phyloP scores from a whole-genome alignment of 2,329 filamentous ascomycete genomes.

The Arthroderma uncinatum region DNA sequence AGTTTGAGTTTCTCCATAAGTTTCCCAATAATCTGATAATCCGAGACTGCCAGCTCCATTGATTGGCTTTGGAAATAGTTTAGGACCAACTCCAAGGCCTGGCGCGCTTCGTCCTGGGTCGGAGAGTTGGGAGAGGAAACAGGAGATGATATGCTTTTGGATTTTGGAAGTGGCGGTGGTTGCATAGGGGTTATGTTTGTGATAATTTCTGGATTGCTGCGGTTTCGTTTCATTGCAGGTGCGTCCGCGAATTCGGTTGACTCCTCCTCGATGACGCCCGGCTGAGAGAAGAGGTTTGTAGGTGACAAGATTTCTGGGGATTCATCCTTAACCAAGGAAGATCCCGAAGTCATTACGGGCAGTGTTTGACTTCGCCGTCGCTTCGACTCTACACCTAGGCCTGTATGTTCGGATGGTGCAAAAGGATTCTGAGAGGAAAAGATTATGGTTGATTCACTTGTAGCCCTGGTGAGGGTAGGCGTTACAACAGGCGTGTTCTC shows the following conservation, averaged over 20 bases:
- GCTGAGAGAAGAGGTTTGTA: constrained; percentile 39
- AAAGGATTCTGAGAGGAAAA: constrained; percentile 71
- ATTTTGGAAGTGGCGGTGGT: constrained; percentile 29
- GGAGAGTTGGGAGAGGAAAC: constrained; percentile 54
- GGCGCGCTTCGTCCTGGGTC: constrained; percentile 73
- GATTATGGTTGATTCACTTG: constrained; percentile 57
- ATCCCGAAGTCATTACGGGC: constrained; percentile 50
- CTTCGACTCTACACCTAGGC: constrained; percentile 44
- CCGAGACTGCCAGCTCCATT: constrained; percentile 60
- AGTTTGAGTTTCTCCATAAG: constrained; percentile 77
- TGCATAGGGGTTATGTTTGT: constrained; percentile 26
- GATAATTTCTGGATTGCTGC: constrained; percentile 36
- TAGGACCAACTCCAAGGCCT: constrained; percentile 70
- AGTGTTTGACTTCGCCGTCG: constrained; percentile 82
- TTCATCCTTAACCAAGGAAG: constrained; percentile 41
- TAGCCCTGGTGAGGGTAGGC: constrained; percentile 55
- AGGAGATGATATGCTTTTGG: constrained; percentile 34
- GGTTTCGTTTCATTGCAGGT: constrained; percentile 34
- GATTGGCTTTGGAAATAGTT: constrained; percentile 67
- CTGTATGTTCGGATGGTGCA: constrained; percentile 42
- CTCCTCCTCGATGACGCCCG: constrained; percentile 39
- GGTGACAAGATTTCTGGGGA: constrained; percentile 46
- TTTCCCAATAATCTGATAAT: constrained; percentile 66
- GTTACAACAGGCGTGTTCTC: constrained; percentile 57
- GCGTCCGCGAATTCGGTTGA: constrained; percentile 20